Evolutionary conservation across 169 alveolate genomes (phyloP), one percentile per base, ranked within the genome.

Genomic region (Eimeria necatrix): DNA sequence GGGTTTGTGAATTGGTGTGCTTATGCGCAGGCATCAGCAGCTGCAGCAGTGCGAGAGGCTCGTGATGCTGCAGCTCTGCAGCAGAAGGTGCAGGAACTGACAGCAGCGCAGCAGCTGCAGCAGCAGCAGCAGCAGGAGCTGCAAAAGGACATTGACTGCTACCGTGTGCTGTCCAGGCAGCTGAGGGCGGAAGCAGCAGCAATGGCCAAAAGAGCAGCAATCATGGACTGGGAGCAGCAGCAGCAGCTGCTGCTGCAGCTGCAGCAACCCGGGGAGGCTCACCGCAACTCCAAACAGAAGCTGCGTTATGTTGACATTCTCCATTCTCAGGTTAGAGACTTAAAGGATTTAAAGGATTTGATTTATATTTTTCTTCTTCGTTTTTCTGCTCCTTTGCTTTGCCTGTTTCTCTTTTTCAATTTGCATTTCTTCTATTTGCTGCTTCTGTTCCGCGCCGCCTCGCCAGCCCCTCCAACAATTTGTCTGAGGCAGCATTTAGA

Each of bases 31-130:
- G 56, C 76, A 4, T 59, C 73, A 2, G 90, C 90, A 24, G 74
- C 70, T 41, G 90, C 90, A 22, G 90, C 90, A 4, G 16, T 81
- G 53, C 49, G 90, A 6, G 73, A 81, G 56, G 90, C 90, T 10
- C 90, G 90, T 53, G 74, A 16, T 81, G 90, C 90, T 32, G 90
- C 90, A 10, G 90, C 26, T 4, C 74, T 81, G 90, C 49, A 81
- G 90, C 90, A 81, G 90, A 70, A 81, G 90, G 48, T 81, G 3
- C 9, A 10, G 8, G 90, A 81, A 49, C 20, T 81, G 73, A 8
- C 14, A 24, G 90, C 90, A 81, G 90, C 90, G 26, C 73, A 53
- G 90, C 90, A 81, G 51, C 90, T 81, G 90, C 90, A 81, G 90
- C 90, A 81, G 74, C 68, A 22, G 90, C 90, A 81, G 90, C 90